Base-by-base conservation (phyloP, 2,329 filamentous ascomycete genomes). In the Pseudocercospora macadamiae region DNA sequence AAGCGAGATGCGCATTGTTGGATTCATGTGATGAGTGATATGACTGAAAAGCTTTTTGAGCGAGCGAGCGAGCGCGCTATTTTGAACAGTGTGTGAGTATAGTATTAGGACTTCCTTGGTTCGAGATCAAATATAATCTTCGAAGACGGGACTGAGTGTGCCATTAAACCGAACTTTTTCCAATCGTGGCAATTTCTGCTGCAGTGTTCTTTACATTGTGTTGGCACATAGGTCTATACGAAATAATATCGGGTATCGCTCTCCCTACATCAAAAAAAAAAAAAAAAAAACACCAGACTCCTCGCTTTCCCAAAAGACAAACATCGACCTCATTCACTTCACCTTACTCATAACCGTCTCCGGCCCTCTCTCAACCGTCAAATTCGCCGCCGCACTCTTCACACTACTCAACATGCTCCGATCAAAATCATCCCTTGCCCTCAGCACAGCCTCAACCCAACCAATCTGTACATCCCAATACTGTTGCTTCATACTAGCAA, bases 261-360 rank as follows among this genome's bases (percentile, higher is more conserved):
- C 28, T 30, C 7, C 26, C 47, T 7, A 8, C 9, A 28, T 25
- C 8, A 4, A n/a, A n/a, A 16, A 8, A 16, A 16, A 19, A 21
- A 4, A 4, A n/a, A n/a, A 16, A 8, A 16, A 16, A 19, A 21
- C 6, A 23, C 47, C 26, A 8, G 32, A 49, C 47, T 32, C 47
- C 47, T 49, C 26, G 47, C 47, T 30, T 19, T 5, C 26, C 47
- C 30, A 49, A 21, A 19, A 18, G n/a, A 49, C 16, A 25, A 16
- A 34, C 47, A 30, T 1, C 26, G 6, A 8, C 16, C 47, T 49
- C 26, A 16, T 8, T 7, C 36, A 71, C 61, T 66, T 70, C 12
- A 97, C 86, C 77, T 91, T 93, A 63, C 90, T 87, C 93, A 99
- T 97, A 63, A 99, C 90, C 2, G 95, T 97, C 77, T 97, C 93